phyloP scores from a whole-genome alignment of 2,329 filamentous ascomycete genomes.

The Paradendryphiella salina region DNA sequence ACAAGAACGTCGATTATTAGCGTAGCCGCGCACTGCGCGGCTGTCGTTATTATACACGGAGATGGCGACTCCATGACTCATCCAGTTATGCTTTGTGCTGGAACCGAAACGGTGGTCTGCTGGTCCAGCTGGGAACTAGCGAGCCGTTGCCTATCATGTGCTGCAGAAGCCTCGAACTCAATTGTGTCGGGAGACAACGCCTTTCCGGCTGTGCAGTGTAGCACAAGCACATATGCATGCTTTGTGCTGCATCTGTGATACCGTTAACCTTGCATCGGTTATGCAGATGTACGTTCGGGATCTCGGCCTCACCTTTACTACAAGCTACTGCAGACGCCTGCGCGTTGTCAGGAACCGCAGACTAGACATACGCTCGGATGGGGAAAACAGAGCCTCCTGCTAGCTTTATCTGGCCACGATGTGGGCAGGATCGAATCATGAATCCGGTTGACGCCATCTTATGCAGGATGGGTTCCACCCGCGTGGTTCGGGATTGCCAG shows the following conservation, averaged over 20 bases:
- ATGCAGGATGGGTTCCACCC: conserved; percentile 26
- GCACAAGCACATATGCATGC: conserved; percentile 1
- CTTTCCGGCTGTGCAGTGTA: conserved; percentile 12
- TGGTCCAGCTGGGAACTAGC: conserved; percentile 21
- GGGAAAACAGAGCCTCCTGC: conserved; percentile 42
- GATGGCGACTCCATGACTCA: conserved; percentile 7
- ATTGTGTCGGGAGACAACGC: conserved; percentile 10
- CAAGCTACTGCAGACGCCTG: conserved; percentile 14
- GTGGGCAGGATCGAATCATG: conserved; percentile 21
- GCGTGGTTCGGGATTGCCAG: conserved; percentile 38
- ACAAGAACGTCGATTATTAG: conserved; percentile 8
- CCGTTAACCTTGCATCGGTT: conserved; percentile 1
- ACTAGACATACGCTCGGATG: conserved; percentile 38
- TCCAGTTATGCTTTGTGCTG: background rate
- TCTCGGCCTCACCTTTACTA: background rate
- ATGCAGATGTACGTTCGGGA: conserved; percentile 1
- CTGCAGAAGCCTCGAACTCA: conserved; percentile 25
- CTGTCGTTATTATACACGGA: conserved; percentile 13
- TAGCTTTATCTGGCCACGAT: conserved; percentile 21
- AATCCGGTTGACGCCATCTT: conserved; percentile 27
- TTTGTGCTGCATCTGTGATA: conserved; percentile 11
- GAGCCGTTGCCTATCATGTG: conserved; percentile 21
- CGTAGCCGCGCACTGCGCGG: conserved; percentile 41
- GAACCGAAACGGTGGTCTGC: conserved; percentile 14
- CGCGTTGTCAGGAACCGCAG: conserved; percentile 30